These are phyloP conservation scores for Canavalia gladiata DNA, from an alignment of 306 rosid species.

Conservation along the genomic window DNA sequence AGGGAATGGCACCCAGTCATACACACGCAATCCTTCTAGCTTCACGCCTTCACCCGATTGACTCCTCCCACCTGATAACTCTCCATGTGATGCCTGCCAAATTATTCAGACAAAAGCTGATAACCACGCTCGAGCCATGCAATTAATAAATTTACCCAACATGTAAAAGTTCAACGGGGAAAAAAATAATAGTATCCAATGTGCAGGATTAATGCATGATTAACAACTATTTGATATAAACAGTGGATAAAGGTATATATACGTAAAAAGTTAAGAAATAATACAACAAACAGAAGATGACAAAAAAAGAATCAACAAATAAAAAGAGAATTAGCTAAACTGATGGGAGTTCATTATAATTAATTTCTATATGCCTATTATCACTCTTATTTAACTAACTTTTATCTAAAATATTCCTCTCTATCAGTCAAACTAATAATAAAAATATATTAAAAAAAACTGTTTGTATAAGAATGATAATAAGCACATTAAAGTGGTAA, in stretches of 20 bases:
- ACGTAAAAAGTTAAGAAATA: background rate
- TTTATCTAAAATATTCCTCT: no score
- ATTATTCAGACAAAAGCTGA: background rate
- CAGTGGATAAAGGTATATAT: background rate
- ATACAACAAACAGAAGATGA: background rate
- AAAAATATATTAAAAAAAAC: no score
- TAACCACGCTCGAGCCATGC: background rate
- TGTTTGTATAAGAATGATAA: no score
- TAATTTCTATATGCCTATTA: no score
- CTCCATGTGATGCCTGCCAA: background rate
- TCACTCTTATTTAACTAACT: no score
- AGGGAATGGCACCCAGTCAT: background rate
- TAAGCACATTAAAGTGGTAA: no score
- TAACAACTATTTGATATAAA: background rate
- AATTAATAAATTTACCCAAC: constrained; percentile 5
- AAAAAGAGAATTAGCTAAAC: no score
- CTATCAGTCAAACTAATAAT: no score
- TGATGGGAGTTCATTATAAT: no score
- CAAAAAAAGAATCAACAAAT: background rate
- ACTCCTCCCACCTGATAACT: background rate
- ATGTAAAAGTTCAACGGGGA: background rate
- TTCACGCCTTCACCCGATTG: no score
- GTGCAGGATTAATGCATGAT: background rate
- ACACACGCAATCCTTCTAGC: no score
- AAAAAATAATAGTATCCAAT: background rate